Evolutionary conservation across 352 stramenopile genomes (phyloP).

Genomic region (Phytopythium kandeliae): DNA sequence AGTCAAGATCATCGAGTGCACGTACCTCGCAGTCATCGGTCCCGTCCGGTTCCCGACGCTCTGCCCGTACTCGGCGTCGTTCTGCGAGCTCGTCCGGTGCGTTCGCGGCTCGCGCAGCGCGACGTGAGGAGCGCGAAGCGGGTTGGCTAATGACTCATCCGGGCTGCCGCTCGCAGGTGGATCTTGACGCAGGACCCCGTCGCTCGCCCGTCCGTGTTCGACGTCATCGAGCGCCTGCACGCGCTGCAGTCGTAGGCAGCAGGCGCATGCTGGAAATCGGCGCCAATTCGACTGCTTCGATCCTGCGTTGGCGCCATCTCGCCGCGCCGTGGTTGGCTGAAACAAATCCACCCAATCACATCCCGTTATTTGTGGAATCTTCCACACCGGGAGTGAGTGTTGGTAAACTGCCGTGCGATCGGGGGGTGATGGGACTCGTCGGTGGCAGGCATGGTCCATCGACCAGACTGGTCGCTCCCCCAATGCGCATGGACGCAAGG

Average conservation of each 20-base stretch:
- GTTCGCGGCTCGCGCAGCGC: too few relatives aligned
- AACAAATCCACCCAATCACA: constrained; percentile 4
- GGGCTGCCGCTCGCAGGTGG: constrained; percentile 33
- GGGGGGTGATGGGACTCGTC: neutral
- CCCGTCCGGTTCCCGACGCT: constrained; percentile 69
- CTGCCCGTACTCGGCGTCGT: constrained; percentile 43
- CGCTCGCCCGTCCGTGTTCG: constrained; percentile 50
- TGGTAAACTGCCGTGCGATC: neutral
- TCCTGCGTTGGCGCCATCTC: constrained; percentile 5
- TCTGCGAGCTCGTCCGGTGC: constrained; percentile 74
- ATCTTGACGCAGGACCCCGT: constrained; percentile 54
- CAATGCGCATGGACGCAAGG: too few relatives aligned
- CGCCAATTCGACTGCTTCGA: too few relatives aligned
- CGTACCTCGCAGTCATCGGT: constrained; percentile 83
- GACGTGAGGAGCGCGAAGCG: too few relatives aligned
- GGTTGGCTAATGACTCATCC: constrained; percentile 4
- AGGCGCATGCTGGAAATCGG: neutral
- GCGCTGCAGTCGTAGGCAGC: constrained; percentile 7
- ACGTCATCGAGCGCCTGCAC: constrained; percentile 65
- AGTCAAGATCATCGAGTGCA: constrained; percentile 75
- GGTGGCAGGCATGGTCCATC: too few relatives aligned
- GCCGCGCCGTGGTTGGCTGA: neutral
- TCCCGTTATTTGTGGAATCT: neutral
- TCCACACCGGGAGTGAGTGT: neutral
- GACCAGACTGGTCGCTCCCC: too few relatives aligned